Conservation (phyloP, 352 stramenopile genomes). For the Phytopythium kandeliae region DNA sequence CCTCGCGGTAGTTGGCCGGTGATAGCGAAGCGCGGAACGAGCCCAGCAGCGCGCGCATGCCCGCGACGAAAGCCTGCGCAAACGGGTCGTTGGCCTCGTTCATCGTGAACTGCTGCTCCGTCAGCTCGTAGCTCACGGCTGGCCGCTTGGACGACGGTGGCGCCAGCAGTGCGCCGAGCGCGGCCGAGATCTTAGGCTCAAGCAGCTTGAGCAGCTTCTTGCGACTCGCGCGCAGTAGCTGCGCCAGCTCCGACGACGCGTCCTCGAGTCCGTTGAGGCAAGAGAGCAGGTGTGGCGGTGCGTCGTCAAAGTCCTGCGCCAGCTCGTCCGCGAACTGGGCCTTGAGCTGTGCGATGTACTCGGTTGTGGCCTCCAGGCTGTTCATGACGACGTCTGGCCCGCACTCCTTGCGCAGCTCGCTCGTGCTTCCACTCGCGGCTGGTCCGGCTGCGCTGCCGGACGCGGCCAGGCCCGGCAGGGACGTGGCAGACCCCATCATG, state of each 20-base stretch:
- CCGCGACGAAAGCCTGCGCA: conserved; percentile 62
- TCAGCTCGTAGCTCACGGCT: conserved; percentile 73
- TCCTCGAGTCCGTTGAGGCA: conserved; percentile 74
- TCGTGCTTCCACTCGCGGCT: neutral
- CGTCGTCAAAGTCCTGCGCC: conserved; percentile 62
- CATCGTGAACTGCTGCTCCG: conserved; percentile 79
- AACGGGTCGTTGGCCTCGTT: conserved; percentile 88
- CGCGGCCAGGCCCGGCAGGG: neutral
- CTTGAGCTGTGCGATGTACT: conserved; percentile 81
- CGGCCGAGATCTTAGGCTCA: conserved; percentile 59
- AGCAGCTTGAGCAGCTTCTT: conserved; percentile 79
- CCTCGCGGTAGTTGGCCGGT: conserved; percentile 40
- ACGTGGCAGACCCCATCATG: neutral
- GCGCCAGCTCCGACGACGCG: conserved; percentile 52
- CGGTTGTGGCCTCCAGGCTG: conserved; percentile 64
- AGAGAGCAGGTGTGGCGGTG: conserved; percentile 66
- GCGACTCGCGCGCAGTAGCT: conserved; percentile 55
- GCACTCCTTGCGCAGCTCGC: conserved; percentile 50
- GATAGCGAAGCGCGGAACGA: conserved; percentile 54
- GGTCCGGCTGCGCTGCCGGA: neutral
- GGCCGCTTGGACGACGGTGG: conserved; percentile 30
- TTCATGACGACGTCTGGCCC: conserved; percentile 79
- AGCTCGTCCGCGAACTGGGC: conserved; percentile 66
- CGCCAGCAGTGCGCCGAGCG: conserved; percentile 45
- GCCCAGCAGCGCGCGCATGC: conserved; percentile 45